Evolutionary conservation across 768 basidiomycete species (phyloP), one percentile per base, ranked within the genome.

Genomic region (Daedalea quercina): DNA sequence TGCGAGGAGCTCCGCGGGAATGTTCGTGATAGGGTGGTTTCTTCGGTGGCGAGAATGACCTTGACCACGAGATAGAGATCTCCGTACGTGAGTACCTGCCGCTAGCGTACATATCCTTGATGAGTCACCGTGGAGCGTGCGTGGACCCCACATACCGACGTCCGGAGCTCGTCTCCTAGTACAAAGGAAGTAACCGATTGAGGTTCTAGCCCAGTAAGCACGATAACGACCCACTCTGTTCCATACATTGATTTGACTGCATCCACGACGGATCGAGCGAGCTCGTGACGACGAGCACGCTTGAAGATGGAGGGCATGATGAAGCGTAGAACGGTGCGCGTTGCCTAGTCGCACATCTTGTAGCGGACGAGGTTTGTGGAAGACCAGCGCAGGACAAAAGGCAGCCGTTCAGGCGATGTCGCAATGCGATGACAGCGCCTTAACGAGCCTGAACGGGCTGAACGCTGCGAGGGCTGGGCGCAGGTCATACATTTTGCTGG

Each of bases 1-100:
- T 34, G 80, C 70, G 35, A 89, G 73, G 17, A 90, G 65, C 62
- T 90, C 87, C 26, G 70, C 67, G 9, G 87, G 86, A 43, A 89
- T 77, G 23, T 65, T 62, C 54, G 75, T 75, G 50, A 87, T 80
- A 54, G 76, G 74, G 58, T 84, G 82, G n/a, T 53, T 42, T 25
- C 37, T 48, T 33, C 56, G 54, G 28, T 24, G 28, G 22, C 25
- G 9, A 35, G n/a, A 11, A 34, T 42, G 49, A 54, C 42, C 17
- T 4, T 17, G 49, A 44, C 35, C 51, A 43, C 24, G 53, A 1
- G 35, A 23, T 46, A 44, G 44, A 25, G 44, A 44, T 26, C 12
- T 23, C 3, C 44, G 20, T 20, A 17, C 11, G 19, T 9, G 44
- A 13, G 24, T 22, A 9, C 12, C 20, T 22, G 3, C 13, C 4